Evolutionary conservation across 177 flowering plant species (phyloP), one percentile per base, ranked within the genome.

Genomic region (Vitis hybrid): DNA sequence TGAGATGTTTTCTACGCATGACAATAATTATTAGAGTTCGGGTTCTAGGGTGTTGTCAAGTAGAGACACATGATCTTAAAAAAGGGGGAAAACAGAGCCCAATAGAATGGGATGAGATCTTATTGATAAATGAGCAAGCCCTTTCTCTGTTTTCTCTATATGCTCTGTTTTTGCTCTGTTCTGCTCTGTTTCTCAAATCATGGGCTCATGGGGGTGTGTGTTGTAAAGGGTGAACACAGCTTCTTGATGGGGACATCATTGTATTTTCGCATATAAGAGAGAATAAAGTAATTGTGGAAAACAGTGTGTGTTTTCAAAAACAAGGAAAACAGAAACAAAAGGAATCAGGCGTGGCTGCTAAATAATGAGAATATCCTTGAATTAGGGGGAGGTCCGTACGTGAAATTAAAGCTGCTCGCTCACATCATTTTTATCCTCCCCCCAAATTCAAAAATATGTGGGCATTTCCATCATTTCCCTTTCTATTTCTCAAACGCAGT

Each of bases 311-410:
- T 35, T 35, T 35, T 35, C 46, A 35, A 27, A 56, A 21, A 9
- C 2, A 4, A 13, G 52, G n/a, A 63, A 68, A 63, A 40, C 32
- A 46, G 70, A 51, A 66, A 65, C 11, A 72, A 71, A 59, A 63
- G 62, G 68, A 78, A 83, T 81, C 79, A 83, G 81, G 86, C 82
- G 86, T 81, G 86, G 78, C 78, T 66, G 64, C 13, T 67, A 73
- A 65, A 81, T 77, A 68, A 80, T 79, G 81, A 80, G 74, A 75
- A 75, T 82, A 77, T 79, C 74, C 76, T 76, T 62, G 49, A 68
- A 72, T 60, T 78, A 19, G 70, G 75, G 24, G 64, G 68, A 56
- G 69, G 48, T 65, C 72, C 65, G 61, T 77, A 68, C 80, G 60
- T 75, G 72, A 72, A 65, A 72, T 69, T 46, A 52, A 75, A 72